A percentile compares a stretch with the other conserved stretches of the same genome.
Evolutionary conservation across 345 rosid species (phyloP).

Genomic region (Iberis pinnata): DNA sequence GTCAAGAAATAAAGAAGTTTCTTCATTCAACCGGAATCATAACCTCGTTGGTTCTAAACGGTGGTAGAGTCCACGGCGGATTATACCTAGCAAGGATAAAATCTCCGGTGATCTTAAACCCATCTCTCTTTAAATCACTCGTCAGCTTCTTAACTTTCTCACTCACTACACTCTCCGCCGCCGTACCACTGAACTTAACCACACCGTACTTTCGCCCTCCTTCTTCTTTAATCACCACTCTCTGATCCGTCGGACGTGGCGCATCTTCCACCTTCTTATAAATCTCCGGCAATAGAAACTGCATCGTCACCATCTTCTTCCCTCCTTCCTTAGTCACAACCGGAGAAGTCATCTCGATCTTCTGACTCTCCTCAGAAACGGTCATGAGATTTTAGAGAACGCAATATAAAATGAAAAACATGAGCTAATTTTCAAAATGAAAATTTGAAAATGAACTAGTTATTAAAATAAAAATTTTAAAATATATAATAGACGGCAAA

Average conservation of each 20-base stretch:
- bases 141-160: conserved; percentile 64
- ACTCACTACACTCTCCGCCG: conserved; percentile 51
- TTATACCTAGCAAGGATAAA: conserved; percentile 71
- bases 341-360: conserved; percentile 75
- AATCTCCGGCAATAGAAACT: conserved; percentile 64
- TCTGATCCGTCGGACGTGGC: conserved; percentile 76
- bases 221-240: conserved; percentile 65
- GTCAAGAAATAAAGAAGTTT: too few species aligned
- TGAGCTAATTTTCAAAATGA: too few species aligned
- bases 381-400: too few species aligned
- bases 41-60: conserved; percentile 70
- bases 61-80: conserved; percentile 83
- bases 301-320: conserved; percentile 67
- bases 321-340: conserved; percentile 55
- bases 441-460: too few species aligned
- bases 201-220: conserved; percentile 69
- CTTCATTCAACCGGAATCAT: conserved; percentile 66
- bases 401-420: too few species aligned
- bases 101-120: conserved; percentile 57
- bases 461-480: too few species aligned
- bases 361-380: too few species aligned
- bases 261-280: conserved; percentile 73
- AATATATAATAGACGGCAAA: too few species aligned
- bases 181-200: conserved; percentile 59
- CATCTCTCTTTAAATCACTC: conserved; percentile 60